Base-by-base conservation (phyloP, 2,329 filamentous ascomycete genomes). In the Westerdykella aurantiaca region DNA sequence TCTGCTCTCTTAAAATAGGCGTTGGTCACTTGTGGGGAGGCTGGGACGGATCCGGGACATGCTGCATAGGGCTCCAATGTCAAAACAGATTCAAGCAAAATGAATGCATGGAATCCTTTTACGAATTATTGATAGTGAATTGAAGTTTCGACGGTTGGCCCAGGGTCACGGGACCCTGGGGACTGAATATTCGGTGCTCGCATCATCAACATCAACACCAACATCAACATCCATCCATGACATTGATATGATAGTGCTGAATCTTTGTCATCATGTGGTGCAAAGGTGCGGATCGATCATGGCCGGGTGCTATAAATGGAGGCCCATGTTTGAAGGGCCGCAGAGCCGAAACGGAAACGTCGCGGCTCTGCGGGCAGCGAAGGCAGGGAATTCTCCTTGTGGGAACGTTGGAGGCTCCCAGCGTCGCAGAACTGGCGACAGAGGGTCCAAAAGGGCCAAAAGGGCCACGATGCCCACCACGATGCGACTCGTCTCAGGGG, bases 21-120 rank as follows among this genome's bases (percentile, higher is more conserved):
- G 62, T 66, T 66, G 56, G 59, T 55, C 48, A 51, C 52, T 59
- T 53, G 57, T 61, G 58, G 58, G 55, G 51, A 60, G 53, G 57
- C 42, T 53, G 53, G n/a, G 52, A 51, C 48, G 55, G 49, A 53
- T 47, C 47, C 53, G 50, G 55, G 52, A 49, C 53, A 57, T 52
- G 55, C 48, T 64, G 58, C 59, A 60, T 60, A 59, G 54, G 52
- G 56, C 55, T 64, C 47, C 54, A 61, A 60, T 59, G 60, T 51
- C 56, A 63, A 58, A 60, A 55, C 44, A 53, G 51, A 57, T 55
- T 52, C 40, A 45, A 47, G 23, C 47, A 46, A 44, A 29, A 9
- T 12, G 2, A 29, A 12, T 29, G 25, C 25, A 49, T 44, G 39
- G 37, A 18, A 9, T 10, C 18, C 17, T 31, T 9, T 35, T 18